Evolutionary conservation across 2,329 filamentous ascomycete species (phyloP).

Genomic region (Verticillium dahliae): DNA sequence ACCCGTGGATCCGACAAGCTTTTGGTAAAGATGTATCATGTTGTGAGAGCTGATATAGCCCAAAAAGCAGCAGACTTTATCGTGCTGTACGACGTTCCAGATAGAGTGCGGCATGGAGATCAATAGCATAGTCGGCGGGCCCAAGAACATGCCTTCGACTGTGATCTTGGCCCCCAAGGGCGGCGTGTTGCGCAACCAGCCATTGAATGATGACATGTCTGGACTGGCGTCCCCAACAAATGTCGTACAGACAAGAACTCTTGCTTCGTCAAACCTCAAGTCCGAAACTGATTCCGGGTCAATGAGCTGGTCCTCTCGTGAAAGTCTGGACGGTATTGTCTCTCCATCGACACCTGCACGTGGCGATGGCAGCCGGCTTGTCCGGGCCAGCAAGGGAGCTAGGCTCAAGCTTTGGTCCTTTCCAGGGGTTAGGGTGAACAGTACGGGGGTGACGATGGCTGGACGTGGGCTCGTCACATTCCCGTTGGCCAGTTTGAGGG

Average conservation of each 20-base stretch:
- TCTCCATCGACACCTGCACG: constrained; percentile 11
- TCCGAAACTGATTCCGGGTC: constrained; percentile 43
- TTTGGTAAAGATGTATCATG: constrained; percentile 58
- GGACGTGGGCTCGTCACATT: constrained; percentile 26
- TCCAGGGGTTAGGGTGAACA: constrained; percentile 49
- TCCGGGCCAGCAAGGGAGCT: constrained; percentile 33
- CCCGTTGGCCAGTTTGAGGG: constrained; percentile 37
- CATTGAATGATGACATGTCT: constrained; percentile 60
- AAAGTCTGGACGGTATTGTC: constrained; percentile 11
- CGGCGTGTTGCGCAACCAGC: constrained; percentile 57
- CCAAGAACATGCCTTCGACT: constrained; percentile 63
- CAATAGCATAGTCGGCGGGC: constrained; percentile 58
- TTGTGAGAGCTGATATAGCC: constrained; percentile 62
- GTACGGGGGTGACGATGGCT: constrained; percentile 35
- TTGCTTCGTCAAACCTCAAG: constrained; percentile 54
- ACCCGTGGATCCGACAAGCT: constrained; percentile 42
- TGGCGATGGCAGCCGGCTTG: constrained; percentile 22
- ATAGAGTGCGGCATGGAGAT: constrained; percentile 60
- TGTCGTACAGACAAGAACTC: constrained; percentile 60
- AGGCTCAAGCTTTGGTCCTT: constrained; percentile 48
- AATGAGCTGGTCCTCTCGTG: constrained; percentile 34
- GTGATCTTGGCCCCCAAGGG: constrained; percentile 50
- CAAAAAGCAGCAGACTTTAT: constrained; percentile 60
- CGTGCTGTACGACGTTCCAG: constrained; percentile 59
- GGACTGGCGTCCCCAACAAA: constrained; percentile 60